Evolutionary conservation across 2,329 filamentous ascomycete genomes (phyloP), one percentile per base, ranked within the genome.

Genomic region (Fusarium domesticum): DNA sequence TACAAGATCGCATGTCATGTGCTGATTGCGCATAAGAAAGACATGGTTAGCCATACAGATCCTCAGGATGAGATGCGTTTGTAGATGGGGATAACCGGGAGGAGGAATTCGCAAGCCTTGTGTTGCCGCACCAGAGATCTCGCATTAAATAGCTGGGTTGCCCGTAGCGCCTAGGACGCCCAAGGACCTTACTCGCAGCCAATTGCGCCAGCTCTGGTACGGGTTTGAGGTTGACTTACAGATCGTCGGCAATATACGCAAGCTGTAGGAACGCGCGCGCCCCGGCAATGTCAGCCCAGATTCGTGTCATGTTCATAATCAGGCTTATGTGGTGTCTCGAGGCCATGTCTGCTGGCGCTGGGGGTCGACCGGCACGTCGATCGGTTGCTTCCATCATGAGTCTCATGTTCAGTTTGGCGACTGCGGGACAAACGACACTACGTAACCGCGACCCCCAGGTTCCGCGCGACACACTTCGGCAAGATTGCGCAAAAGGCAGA

Each of bases 1-100:
- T 86, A 90, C 87, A 74, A 88, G 84, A 78, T 92, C 87, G 77
- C 88, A 92, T 66, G 87, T 92, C 87, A 92, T 92, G 80, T 92
- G 88, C 86, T 90, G 71, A 44, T 50, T 49, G 46, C 32, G 51
- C 50, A 51, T 43, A 50, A 44, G 45, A 48, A 58, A 47, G 30
- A 53, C 30, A 39, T 45, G 48, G 59, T 63, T 50, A 64, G 61
- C 56, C 53, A 56, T 47, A 45, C 19, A 43, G 51, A 37, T 45
- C 45, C 46, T 30, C 40, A 52, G 44, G 45, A 47, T 30, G 45
- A 43, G 39, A 45, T 37, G 42, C 39, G 40, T 40, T 52, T 45
- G 41, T 38, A 50, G 37, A 28, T 10, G 37, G 43, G 45, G 47
- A 41, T 46, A 42, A 43, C 28, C 36, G 32, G 45, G 37, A 43